Base-by-base conservation (phyloP, 179 eudicot genomes). In the Silene coronaria region DNA sequence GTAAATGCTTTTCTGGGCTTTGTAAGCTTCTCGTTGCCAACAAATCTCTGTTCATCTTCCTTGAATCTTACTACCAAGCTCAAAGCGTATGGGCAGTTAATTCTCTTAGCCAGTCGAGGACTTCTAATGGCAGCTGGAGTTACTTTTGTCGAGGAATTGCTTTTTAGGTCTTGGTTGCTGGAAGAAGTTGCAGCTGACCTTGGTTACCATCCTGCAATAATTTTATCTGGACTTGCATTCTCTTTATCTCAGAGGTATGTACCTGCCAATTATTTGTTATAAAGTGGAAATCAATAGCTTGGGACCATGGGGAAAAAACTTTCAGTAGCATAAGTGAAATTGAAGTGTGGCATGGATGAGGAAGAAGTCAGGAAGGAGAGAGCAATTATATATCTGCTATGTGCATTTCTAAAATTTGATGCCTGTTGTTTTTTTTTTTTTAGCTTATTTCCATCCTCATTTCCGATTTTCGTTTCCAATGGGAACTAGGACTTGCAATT, bases 111-210 rank as follows among this genome's bases (percentile, higher is more conserved):
- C 70, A 81, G 77, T 72, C 90, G 73, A 86, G 99, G 90, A 80
- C 34, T 86, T 76, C 57, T 85, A 36, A 87, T 90, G 69, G 93
- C 97, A 71, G 84, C 86, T 78, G 83, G 83, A 61, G 83, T 95
- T 79, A 80, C 97, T 77, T 74, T 85, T 21, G 93, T 89, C 63
- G 97, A 95, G 82, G 99, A 95, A 82, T 75, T 95, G 66, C 82
- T 95, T 75, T 95, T 91, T 70, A 87, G 97, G 72, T 87, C 99
- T 63, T 95, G 99, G 99, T 83, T 95, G 85, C 84, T 90, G 23
- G 88, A 91, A 76, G 99, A 95, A 89, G 88, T 95, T 77, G 91
- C 93, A 34, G 78, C 80, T 67, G 99, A 95, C 80, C 84, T 87
- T 76, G 99, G 99, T 45, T 87, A 87, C 84, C 86, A 91, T 77